Conservation (phyloP, 2,329 filamentous ascomycete species). For the Trichoderma endophyticum region DNA sequence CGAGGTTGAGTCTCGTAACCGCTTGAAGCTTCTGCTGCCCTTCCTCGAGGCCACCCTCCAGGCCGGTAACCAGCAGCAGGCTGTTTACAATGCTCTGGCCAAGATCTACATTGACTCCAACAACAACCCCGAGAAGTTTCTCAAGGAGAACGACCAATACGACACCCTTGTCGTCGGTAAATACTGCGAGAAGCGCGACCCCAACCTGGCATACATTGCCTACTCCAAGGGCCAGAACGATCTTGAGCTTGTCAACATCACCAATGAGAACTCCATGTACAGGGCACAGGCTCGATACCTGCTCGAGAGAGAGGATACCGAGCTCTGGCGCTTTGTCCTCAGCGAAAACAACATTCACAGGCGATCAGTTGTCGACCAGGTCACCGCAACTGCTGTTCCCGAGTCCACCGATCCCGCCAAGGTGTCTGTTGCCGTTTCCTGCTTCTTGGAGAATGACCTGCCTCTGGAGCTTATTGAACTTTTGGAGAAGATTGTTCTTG, state of each 20-base stretch:
- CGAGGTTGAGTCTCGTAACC: constrained; percentile 94
- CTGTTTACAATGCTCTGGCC: constrained; percentile 92
- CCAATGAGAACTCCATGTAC: constrained; percentile 99
- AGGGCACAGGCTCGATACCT: constrained; percentile 95
- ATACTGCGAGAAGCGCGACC: constrained; percentile 98
- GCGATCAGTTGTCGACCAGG: constrained; percentile 90
- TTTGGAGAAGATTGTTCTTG: constrained; percentile 98
- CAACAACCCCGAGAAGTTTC: constrained; percentile 95
- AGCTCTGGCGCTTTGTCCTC: constrained; percentile 93
- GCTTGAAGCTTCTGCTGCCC: constrained; percentile 88
- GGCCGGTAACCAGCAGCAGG: constrained; percentile 90
- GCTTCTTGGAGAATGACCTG: constrained; percentile 87
- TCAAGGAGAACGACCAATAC: constrained; percentile 96
- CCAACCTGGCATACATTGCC: constrained; percentile 90
- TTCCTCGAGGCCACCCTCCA: constrained; percentile 93
- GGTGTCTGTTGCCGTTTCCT: constrained; percentile 89
- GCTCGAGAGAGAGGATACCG: constrained; percentile 80
- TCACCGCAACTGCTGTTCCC: constrained; percentile 90
- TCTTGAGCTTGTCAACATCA: constrained; percentile 93
- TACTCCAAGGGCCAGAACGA: constrained; percentile 98
- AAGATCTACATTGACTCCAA: constrained; percentile 99
- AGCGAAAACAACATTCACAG: constrained; percentile 95
- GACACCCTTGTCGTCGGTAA: constrained; percentile 90
- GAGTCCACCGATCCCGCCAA: constrained; percentile 91
- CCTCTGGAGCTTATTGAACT: constrained; percentile 94